These are phyloP conservation scores for Arthrobotrys pseudoclavata DNA, from an alignment of 2,329 filamentous ascomycete genomes.

Conservation along the genomic window DNA sequence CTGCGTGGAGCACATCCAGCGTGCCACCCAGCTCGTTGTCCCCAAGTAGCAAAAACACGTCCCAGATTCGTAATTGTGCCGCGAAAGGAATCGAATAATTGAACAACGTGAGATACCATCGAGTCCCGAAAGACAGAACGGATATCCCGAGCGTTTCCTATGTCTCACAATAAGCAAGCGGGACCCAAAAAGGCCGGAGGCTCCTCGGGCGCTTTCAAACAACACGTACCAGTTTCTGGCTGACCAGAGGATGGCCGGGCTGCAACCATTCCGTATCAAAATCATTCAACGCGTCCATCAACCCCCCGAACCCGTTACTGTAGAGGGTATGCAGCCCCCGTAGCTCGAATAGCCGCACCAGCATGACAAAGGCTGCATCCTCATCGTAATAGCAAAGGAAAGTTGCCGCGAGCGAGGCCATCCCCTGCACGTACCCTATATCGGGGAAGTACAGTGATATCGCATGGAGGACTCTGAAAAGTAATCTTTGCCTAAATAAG, in stretches of 20 bases:
- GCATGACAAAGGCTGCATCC: constrained; percentile 93
- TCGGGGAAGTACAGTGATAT: constrained; percentile 91
- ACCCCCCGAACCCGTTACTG: constrained; percentile 82
- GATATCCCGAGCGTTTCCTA: constrained; percentile 83
- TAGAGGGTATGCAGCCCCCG: constrained; percentile 89
- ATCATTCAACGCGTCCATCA: constrained; percentile 87
- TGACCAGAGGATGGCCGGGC: constrained; percentile 76
- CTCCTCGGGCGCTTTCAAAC: neutral
- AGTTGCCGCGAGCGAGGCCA: constrained; percentile 93
- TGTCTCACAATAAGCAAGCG: neutral
- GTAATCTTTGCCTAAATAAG: constrained; percentile 73
- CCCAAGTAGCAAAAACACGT: constrained; percentile 95
- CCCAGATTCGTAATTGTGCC: constrained; percentile 95
- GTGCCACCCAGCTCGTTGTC: constrained; percentile 78
- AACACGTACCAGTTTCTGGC: constrained; percentile 79
- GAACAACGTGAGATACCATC: constrained; percentile 98
- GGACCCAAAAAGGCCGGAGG: too few relatives aligned
- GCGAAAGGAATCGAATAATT: constrained; percentile 96
- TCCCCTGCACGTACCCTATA: constrained; percentile 96
- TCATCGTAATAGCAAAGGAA: constrained; percentile 97
- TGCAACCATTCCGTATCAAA: constrained; percentile 88
- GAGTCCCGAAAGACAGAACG: constrained; percentile 91
- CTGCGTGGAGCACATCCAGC: constrained; percentile 89
- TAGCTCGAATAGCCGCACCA: constrained; percentile 92
- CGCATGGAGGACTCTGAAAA: constrained; percentile 93